Evolutionary conservation across 2,329 filamentous ascomycete genomes (phyloP).

Genomic region (Phaeophleospora eucalypticola): DNA sequence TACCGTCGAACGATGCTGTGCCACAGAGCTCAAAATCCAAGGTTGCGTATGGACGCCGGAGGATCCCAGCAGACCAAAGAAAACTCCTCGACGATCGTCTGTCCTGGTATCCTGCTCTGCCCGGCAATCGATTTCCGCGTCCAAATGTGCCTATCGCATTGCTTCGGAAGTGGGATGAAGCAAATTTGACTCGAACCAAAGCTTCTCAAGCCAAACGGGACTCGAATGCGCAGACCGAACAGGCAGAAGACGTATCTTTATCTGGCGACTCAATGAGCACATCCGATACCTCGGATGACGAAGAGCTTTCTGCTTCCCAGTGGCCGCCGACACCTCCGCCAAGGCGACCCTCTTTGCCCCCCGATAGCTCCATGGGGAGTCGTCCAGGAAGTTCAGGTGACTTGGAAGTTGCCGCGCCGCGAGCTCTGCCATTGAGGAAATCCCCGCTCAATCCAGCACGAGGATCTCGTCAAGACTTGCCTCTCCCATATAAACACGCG

Average conservation of each 20-base stretch:
- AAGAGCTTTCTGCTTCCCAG: constrained; percentile 1
- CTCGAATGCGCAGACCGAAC: neutral
- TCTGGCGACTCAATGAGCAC: neutral
- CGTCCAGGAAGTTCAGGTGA: neutral
- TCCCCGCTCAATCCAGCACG: neutral
- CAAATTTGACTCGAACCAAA: neutral
- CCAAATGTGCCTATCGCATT: constrained; percentile 39
- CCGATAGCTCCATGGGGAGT: constrained; percentile 2
- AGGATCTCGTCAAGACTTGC: neutral
- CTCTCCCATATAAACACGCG: neutral
- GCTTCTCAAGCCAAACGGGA: neutral
- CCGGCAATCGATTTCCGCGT: constrained; percentile 33
- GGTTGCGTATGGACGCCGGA: constrained; percentile 24
- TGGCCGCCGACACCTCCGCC: constrained; percentile 1
- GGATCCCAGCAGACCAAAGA: constrained; percentile 46
- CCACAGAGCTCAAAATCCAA: constrained; percentile 2
- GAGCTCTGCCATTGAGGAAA: constrained; percentile 2
- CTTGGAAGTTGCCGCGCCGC: constrained; percentile 2
- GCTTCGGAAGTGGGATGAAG: constrained; percentile 27
- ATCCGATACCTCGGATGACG: constrained; percentile 1
- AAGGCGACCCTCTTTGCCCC: neutral
- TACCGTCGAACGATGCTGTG: neutral
- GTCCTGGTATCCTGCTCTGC: constrained; percentile 37
- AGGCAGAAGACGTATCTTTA: neutral
- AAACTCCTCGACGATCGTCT: constrained; percentile 45